Evolutionary conservation across 495 filamentous ascomycete species (phyloP).

Genomic region (Penicillium pancosmium): DNA sequence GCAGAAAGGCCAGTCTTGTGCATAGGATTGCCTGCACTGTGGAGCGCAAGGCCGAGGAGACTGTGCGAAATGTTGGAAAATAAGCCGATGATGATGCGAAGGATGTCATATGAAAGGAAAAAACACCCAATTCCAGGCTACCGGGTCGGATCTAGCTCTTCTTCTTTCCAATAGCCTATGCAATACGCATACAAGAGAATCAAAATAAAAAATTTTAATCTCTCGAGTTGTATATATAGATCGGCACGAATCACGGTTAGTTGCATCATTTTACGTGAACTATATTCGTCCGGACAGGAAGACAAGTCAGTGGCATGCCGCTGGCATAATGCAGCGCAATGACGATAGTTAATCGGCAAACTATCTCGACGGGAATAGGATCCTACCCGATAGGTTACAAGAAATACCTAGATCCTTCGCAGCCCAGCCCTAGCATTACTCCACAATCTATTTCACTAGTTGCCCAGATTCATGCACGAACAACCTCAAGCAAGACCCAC

Average conservation of each 20-base stretch:
- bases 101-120: background rate
- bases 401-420: background rate
- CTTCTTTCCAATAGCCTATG: background rate
- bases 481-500: background rate
- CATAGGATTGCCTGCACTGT: no score
- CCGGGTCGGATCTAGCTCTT: background rate
- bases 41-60: no score
- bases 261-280: no score
- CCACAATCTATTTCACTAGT: constrained; percentile 1
- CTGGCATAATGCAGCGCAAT: no score
- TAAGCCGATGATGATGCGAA: no score
- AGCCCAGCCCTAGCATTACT: background rate
- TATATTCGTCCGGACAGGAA: no score
- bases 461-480: background rate
- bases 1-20: no score
- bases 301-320: no score
- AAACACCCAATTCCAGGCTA: background rate
- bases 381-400: no score
- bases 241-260: background rate
- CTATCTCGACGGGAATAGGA: no score
- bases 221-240: background rate
- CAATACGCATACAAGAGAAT: background rate
- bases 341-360: no score
- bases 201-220: background rate
- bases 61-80: no score